Percentiles rank a stretch among this genome's conserved stretches.
phyloP scores from a whole-genome alignment of 257 asterid species.

The Ilex aquifolium region DNA sequence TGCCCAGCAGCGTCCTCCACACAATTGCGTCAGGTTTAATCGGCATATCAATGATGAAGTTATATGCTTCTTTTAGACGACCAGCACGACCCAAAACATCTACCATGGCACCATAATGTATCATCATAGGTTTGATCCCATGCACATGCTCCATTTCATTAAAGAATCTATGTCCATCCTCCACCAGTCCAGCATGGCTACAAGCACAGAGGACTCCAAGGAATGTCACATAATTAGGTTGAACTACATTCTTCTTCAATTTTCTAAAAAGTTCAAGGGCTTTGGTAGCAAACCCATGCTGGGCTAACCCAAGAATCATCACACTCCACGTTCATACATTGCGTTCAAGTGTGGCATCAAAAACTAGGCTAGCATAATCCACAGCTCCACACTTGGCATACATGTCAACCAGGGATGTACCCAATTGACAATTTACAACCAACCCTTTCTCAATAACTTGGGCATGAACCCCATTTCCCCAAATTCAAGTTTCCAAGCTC shows the following conservation, averaged over 20 bases:
- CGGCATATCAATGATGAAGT: slow-evolving; percentile 49
- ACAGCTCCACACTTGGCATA: slow-evolving; percentile 64
- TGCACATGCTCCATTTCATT: slow-evolving; percentile 47
- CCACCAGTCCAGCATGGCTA: slow-evolving; percentile 64
- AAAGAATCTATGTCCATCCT: slow-evolving; percentile 43
- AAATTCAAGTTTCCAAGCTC: slow-evolving; percentile 56
- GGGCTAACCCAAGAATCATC: slow-evolving; percentile 76
- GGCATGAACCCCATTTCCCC: slow-evolving; percentile 64
- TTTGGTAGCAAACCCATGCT: slow-evolving; percentile 50
- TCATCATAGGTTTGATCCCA: slow-evolving; percentile 52
- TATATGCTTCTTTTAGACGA: slow-evolving; percentile 50
- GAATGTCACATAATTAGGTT: slow-evolving; percentile 64
- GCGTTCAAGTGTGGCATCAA: slow-evolving; percentile 33
- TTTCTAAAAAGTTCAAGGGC: slow-evolving; percentile 43
- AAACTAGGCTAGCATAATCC: slow-evolving; percentile 44
- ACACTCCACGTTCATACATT: slow-evolving; percentile 86
- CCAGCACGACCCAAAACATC: slow-evolving; percentile 75
- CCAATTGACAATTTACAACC: slow-evolving; percentile 49
- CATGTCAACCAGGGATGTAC: slow-evolving; percentile 81
- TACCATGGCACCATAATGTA: slow-evolving; percentile 70
- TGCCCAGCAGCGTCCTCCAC: slow-evolving; percentile 81
- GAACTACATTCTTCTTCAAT: slow-evolving; percentile 33
- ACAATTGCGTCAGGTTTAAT: slow-evolving; percentile 49
- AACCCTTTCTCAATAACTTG: slow-evolving; percentile 52
- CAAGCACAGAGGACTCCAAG: slow-evolving; percentile 84